phyloP scores from a whole-genome alignment of 2,329 filamentous ascomycete genomes.

The Fusarium oligoseptatum region DNA sequence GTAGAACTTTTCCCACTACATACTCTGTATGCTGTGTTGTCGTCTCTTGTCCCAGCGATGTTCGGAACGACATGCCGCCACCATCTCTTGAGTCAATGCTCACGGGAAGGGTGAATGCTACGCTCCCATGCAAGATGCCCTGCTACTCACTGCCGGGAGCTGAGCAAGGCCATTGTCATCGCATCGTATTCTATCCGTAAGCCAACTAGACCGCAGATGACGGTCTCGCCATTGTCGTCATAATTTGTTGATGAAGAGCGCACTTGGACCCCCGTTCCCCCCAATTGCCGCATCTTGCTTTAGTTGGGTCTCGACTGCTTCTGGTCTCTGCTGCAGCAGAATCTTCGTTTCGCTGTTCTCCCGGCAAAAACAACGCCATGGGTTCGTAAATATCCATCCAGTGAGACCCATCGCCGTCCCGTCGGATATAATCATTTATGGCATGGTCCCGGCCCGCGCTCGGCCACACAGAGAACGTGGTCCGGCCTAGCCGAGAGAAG shows the following conservation, averaged over 20 bases:
- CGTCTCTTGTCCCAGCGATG: slow-evolving; percentile 35
- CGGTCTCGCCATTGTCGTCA: neutral
- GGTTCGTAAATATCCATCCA: slow-evolving; percentile 17
- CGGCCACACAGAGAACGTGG: slow-evolving; percentile 30
- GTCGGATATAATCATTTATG: slow-evolving; percentile 26
- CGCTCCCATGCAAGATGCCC: slow-evolving; percentile 23
- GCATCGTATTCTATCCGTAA: neutral
- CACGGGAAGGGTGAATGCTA: slow-evolving; percentile 16
- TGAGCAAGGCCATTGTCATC: neutral
- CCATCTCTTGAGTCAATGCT: slow-evolving; percentile 3
- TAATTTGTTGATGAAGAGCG: neutral
- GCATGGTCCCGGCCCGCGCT: slow-evolving; percentile 31
- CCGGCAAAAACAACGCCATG: slow-evolving; percentile 30
- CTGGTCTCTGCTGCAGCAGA: neutral
- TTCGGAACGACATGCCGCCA: slow-evolving; percentile 13
- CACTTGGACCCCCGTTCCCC: slow-evolving; percentile 26
- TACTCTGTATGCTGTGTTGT: slow-evolving; percentile 10
- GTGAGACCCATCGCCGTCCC: slow-evolving; percentile 13
- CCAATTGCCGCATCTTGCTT: slow-evolving; percentile 30
- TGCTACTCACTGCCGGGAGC: slow-evolving; percentile 16
- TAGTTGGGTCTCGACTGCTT: neutral
- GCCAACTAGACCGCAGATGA: neutral
- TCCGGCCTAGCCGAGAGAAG: slow-evolving; percentile 32
- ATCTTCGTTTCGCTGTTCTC: neutral
- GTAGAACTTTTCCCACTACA: slow-evolving; percentile 1